phyloP scores from a whole-genome alignment of 129 eudicot genomes.

The Logfia minima region DNA sequence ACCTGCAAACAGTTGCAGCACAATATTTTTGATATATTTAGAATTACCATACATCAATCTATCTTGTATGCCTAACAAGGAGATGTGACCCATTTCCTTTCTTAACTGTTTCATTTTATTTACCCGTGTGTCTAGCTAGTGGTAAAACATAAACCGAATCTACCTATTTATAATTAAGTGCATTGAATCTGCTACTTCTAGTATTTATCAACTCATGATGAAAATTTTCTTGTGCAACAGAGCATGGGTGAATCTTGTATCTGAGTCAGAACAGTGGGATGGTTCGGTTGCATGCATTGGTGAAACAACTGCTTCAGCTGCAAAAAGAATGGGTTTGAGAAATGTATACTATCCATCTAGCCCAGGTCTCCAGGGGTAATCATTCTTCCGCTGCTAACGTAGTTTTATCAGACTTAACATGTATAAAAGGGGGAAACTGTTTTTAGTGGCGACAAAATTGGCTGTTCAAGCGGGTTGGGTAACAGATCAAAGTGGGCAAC shows the following conservation, averaged over 20 bases:
- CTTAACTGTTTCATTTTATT: not conserved
- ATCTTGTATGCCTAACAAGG: not conserved
- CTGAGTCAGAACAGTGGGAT: slow-evolving; percentile 54
- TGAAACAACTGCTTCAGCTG: slow-evolving; percentile 87
- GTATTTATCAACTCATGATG: not conserved
- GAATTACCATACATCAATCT: not conserved
- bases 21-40: not conserved
- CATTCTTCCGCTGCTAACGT: slow-evolving; percentile 1
- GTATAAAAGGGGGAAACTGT: not conserved
- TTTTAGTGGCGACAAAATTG: not conserved
- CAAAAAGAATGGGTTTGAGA: slow-evolving; percentile 65
- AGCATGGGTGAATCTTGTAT: slow-evolving; percentile 67
- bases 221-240: slow-evolving; percentile 34
- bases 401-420: slow-evolving; percentile 4
- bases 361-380: slow-evolving; percentile 89
- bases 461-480: not conserved
- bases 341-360: slow-evolving; percentile 67
- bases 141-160: not conserved
- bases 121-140: not conserved
- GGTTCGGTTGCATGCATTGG: slow-evolving; percentile 86
- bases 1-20: not conserved
- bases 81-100: not conserved
- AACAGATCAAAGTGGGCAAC: not conserved
- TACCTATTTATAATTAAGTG: not conserved
- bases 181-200: not conserved